Percentiles rank a stretch among this genome's conserved stretches.
These are phyloP conservation scores for Podaxis pistillaris DNA, from an alignment of 768 basidiomycete genomes.

Conservation along the genomic window DNA sequence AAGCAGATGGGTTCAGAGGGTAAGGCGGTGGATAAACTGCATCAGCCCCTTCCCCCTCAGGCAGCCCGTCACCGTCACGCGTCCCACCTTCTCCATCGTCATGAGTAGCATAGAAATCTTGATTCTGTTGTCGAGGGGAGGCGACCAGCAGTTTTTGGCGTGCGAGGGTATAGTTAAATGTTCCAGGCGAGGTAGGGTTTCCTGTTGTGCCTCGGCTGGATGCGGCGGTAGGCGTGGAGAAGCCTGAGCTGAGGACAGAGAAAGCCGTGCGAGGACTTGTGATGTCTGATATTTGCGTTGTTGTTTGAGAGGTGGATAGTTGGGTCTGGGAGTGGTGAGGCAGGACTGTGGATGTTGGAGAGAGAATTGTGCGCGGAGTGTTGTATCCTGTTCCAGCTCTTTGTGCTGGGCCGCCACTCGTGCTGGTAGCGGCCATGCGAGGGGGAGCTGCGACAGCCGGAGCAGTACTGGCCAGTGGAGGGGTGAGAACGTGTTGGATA, in stretches of 20 bases:
- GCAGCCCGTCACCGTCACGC: neutral
- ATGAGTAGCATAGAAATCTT: conserved; percentile 7
- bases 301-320: neutral
- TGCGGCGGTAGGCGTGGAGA: conserved; percentile 48
- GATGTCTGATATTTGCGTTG: conserved; percentile 28
- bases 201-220: conserved; percentile 17
- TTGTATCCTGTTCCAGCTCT: conserved; percentile 2
- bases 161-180: conserved; percentile 51
- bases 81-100: conserved; percentile 15
- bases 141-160: conserved; percentile 48
- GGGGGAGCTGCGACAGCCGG: conserved; percentile 21
- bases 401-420: neutral
- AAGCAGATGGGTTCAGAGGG: conserved; percentile 33
- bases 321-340: conserved; percentile 3
- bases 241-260: conserved; percentile 43
- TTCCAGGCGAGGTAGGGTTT: conserved; percentile 25
- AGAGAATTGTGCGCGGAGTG: conserved; percentile 6
- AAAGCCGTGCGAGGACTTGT: conserved; percentile 21
- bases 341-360: conserved; percentile 3
- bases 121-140: conserved; percentile 34
- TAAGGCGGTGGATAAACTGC: conserved; percentile 10
- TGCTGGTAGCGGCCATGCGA: conserved; percentile 1
- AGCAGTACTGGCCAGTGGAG: conserved; percentile 26
- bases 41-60: conserved; percentile 1
- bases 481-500: conserved; percentile 60